Base-by-base conservation (phyloP, 352 stramenopile genomes). In the Globisporangium paroecandrum region DNA sequence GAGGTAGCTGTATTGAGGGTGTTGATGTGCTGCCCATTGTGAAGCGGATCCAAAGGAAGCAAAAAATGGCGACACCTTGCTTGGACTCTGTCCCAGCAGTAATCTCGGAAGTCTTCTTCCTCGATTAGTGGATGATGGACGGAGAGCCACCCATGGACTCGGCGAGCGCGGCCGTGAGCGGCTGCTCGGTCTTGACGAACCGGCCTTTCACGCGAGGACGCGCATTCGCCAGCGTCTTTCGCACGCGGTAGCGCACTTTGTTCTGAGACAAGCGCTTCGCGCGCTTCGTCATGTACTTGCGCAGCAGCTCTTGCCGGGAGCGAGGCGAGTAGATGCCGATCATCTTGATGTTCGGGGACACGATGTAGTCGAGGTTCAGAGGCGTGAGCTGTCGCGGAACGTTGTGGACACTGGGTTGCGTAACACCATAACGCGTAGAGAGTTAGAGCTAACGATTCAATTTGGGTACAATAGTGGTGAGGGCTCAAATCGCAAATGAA, bases 171-270 rank as follows among this genome's bases (percentile, higher is more conserved):
- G 83, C 86, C 7, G 83, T 94, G 61, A 94, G 81, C 49, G 86
- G 82, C 68, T 85, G 77, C 77, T 87, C 80, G 4, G 86, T 94
- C 80, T 94, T 94, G 65, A 92, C 83, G 71, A 94, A 94, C 24
- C 86, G 83, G 49, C 86, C 86, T 71, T 91, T 94, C 47, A 92
- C 83, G 10, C 86, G 81, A 29, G 86, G 83, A 4, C 85, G 83
- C 18, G 85, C 85, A 47, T 92, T 92, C 56, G 86, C 86, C 46
- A 92, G 77, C 57, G 86, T 91, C 62, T 94, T 94, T 57, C 83
- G 83, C 65, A 94, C 86, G 64, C 84, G 76, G 68, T 92, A 94
- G 71, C 83, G 83, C 58, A 94, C 83, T 58, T 77, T 92, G 69
- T 88, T 78, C 61, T 91, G 86, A 20, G 79, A 91, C 27, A 94